A percentile compares a stretch with the other conserved stretches of the same genome.
Conservation (phyloP, 352 stramenopile genomes). For the Elongisporangium undulatum region DNA sequence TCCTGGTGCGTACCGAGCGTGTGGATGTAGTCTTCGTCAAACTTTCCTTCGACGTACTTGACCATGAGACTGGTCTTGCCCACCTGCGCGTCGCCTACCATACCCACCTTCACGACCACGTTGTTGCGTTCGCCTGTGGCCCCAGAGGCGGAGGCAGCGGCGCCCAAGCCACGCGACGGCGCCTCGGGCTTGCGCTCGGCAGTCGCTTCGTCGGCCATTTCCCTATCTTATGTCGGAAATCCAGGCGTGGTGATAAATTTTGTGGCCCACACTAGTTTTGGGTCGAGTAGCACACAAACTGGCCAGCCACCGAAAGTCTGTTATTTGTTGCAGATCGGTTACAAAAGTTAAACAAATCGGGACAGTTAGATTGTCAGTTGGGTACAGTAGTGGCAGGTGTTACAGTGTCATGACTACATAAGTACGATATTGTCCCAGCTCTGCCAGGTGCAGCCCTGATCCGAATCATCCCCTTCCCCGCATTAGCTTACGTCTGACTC, state of each 20-base stretch:
- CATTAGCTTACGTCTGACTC: neutral
- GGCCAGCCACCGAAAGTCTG: neutral
- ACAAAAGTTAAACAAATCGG: neutral
- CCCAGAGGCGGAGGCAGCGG: slow-evolving; percentile 15
- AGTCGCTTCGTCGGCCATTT: slow-evolving; percentile 27
- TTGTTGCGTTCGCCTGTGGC: slow-evolving; percentile 69
- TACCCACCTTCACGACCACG: slow-evolving; percentile 90
- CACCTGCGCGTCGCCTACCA: slow-evolving; percentile 93
- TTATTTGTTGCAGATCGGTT: neutral
- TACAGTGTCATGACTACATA: neutral
- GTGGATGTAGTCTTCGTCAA: slow-evolving; percentile 96
- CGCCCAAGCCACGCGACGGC: slow-evolving; percentile 24
- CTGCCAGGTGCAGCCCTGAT: neutral
- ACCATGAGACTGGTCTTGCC: slow-evolving; percentile 96
- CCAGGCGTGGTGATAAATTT: neutral
- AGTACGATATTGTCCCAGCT: neutral
- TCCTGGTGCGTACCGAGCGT: slow-evolving; percentile 66
- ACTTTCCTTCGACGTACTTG: slow-evolving; percentile 95
- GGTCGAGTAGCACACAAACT: too few species aligned
- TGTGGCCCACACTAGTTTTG: neutral
- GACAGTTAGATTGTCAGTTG: neutral
- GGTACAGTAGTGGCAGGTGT: neutral
- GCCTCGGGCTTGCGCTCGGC: slow-evolving; percentile 3
- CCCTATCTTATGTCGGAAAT: neutral
- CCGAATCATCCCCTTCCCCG: neutral